Evolutionary conservation across 352 stramenopile species (phyloP), one percentile per base, ranked within the genome.

Genomic region (Saprolegnia diclina): DNA sequence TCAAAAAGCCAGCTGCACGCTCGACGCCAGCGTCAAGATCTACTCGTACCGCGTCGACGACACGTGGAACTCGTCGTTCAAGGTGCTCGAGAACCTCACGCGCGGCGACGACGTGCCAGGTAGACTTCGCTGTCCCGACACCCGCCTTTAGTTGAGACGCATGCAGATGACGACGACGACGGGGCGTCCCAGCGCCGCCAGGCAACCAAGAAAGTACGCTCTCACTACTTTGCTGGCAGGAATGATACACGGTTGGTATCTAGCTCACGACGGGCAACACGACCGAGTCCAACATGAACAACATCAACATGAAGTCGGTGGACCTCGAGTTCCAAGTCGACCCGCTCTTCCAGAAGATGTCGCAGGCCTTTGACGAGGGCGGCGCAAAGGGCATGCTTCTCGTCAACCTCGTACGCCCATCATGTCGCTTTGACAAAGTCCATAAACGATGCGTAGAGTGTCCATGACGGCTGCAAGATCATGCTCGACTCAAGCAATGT

Each of bases 1-100:
- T 73, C 96, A 98, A 71, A 98, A 98, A 67, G 97, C 97, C 29
- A 98, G 88, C 67, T 99, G 96, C 75, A 99, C 96, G 19, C 74
- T 99, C n/a, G 96, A 99, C 74, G 96, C 97, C 1, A 98, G 89
- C 72, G 94, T 99, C 26, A 99, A 99, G 77, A 99, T 99, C 71
- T 99, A 99, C 77, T 98, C 93, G 42, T 98, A 98, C 75, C 92
- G 97, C 64, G 97, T 99, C 37, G 97, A 99, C 73, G 96, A 99
- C 75, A 98, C 97, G 55, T 97, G 97, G 83, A 91, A 96, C 44
- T 97, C 91, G 55, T 98, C 91, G 54, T 98, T 98, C 77, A 97
- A 98, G 65, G 97, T 99, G 18, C 72, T 99, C n/a, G 96, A 98
- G 61, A 99, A 98, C 74, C 79, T 99, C 18, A 98, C 96, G 50